Conservation (phyloP, 2,329 filamentous ascomycete species). For the Exophiala xenobiotica region DNA sequence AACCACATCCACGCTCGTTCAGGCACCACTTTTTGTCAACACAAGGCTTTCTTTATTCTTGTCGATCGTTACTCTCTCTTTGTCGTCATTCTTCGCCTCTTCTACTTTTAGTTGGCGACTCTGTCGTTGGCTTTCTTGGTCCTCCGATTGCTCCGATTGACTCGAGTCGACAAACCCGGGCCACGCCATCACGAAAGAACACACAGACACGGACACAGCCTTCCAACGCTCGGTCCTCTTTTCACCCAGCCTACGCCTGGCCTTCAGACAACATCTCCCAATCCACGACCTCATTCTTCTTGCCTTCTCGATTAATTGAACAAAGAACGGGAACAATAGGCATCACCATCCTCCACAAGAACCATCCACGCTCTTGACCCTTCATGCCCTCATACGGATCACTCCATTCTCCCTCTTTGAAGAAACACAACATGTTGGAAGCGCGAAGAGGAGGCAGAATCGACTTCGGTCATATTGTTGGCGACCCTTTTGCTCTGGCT, state of each 20-base stretch:
- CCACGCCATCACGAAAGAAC: slow-evolving; percentile 8
- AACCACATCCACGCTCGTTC: slow-evolving; percentile 20
- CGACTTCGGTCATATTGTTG: slow-evolving; percentile 83
- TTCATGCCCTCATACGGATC: slow-evolving; percentile 75
- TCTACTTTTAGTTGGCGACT: slow-evolving; percentile 16
- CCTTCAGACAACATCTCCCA: slow-evolving; percentile 8
- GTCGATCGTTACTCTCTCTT: slow-evolving; percentile 22
- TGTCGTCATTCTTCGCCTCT: slow-evolving; percentile 11
- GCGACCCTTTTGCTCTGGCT: slow-evolving; percentile 92
- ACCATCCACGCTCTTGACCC: slow-evolving; percentile 13
- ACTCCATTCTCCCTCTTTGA: slow-evolving; percentile 72
- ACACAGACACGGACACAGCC: slow-evolving; percentile 10
- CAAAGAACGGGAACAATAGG: not conserved
- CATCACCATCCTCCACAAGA: slow-evolving; percentile 3
- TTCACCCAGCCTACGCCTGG: slow-evolving; percentile 21
- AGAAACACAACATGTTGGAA: slow-evolving; percentile 48
- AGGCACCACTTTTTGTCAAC: slow-evolving; percentile 25
- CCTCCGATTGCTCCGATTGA: slow-evolving; percentile 6
- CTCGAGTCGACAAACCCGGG: slow-evolving; percentile 9
- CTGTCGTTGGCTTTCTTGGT: slow-evolving; percentile 11
- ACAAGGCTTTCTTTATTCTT: slow-evolving; percentile 12
- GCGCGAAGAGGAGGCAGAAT: slow-evolving; percentile 45
- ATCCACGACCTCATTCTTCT: slow-evolving; percentile 4
- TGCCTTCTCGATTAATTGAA: slow-evolving; percentile 2
- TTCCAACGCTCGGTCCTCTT: slow-evolving; percentile 19